Conservation (phyloP, 257 asterid genomes). For the Solanum chiquidenum region DNA sequence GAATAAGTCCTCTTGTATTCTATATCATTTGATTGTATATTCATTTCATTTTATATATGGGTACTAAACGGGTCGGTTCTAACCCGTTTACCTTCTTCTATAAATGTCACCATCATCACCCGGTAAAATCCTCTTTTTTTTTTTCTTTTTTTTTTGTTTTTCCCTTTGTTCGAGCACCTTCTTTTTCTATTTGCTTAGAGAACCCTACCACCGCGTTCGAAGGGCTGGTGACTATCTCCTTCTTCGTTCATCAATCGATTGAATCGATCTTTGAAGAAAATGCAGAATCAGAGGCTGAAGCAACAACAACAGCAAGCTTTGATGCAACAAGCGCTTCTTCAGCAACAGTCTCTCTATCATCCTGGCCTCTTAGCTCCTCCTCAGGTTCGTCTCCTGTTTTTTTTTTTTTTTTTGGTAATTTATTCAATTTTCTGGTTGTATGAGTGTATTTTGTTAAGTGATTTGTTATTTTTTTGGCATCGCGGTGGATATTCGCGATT, state of each 20-base stretch:
- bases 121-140: neutral
- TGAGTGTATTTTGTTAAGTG: neutral
- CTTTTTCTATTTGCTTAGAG: neutral
- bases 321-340: slow-evolving; percentile 96
- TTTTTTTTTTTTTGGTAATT: neutral
- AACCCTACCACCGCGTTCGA: neutral
- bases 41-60: neutral
- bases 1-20: neutral
- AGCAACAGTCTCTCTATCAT: slow-evolving; percentile 82
- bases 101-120: slow-evolving; percentile 7
- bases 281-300: slow-evolving; percentile 85
- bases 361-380: slow-evolving; percentile 95
- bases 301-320: slow-evolving; percentile 83
- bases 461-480: neutral
- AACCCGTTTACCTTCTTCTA: slow-evolving; percentile 7
- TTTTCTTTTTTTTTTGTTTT: neutral
- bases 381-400: slow-evolving; percentile 35
- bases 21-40: neutral
- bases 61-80: neutral
- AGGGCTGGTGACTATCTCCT: slow-evolving; percentile 11
- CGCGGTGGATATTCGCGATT: neutral
- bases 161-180: slow-evolving; percentile 15
- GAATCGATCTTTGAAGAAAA: slow-evolving; percentile 22
- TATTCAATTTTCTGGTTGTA: neutral
- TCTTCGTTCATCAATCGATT: neutral